Evolutionary conservation across 352 stramenopile species (phyloP), one percentile per base, ranked within the genome.

Genomic region (Phytophthora ramorum): DNA sequence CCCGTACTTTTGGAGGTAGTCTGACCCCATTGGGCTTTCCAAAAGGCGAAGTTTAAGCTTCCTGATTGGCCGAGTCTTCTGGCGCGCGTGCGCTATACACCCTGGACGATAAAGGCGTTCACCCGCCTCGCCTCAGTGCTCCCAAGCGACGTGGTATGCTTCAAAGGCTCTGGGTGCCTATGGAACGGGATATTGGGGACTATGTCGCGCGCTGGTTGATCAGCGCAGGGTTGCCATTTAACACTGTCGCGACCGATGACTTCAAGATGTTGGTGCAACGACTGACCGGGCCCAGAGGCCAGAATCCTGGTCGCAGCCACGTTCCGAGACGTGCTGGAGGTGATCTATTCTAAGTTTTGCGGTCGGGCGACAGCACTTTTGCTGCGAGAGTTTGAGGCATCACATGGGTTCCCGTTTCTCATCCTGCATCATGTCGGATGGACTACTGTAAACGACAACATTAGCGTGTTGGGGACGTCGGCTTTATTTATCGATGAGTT

Each of bases 351-450:
- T 0, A 35, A 32, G 13, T 65, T 70, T 19, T 46, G 38, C 16
- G 24, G 47, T 2, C 51, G 55, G 43, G 32, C 34, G 7, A n/a
- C 12, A 7, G 28, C 0, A 1, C n/a, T 65, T 7, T 9, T 65
- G 32, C 26, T 24, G 22, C 7, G 24, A 1, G 62, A 60, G 34
- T 54, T 56, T 26, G 40, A 55, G 2, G 32, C 34, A 3, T 53
- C 53, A 0, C 30, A 40, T 4, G 2, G 38, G 0, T 9, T 22
- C 1, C 47, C 53, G 1, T 70, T 57, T 19, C 40, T 70, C 1
- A 61, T 61, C 26, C 16, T 65, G 1, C 28, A 40, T 2, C 53
- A 69, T 12, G 38, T 59, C 14, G 12, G 5, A n/a, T 70, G 54
- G 54, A 60, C 47, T 0, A 43, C 22, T 7, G 41, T 5, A 4